Base-by-base conservation (phyloP, 495 filamentous ascomycete species). In the Cudoniella acicularis region DNA sequence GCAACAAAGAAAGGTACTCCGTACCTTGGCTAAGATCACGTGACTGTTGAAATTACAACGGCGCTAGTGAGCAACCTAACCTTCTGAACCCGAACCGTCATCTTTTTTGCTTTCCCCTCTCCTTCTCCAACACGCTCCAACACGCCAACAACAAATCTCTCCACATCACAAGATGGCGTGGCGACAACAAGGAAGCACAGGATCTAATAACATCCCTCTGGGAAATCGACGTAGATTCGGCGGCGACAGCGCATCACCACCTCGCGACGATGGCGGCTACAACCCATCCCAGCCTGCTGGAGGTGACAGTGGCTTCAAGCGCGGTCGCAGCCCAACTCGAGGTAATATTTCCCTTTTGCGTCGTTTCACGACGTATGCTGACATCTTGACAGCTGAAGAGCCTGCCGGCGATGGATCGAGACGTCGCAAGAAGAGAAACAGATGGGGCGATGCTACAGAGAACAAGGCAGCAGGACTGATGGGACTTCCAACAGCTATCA, bases 381-480 rank as follows among this genome's bases (percentile, higher is more conserved):
- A 67, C 51, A 9, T 2, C 45, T n/a, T 26, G 73, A 67, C 67
- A 68, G 66, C 69, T 62, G 77, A 86, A 21, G 76, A 75, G 13
- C 55, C 59, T 36, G 25, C 57, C 53, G 57, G 36, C 18, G 90
- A 95, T 77, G 92, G 89, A 49, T 76, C 83, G 49, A 87, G 86
- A 70, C 83, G 85, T 25, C 92, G 94, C 75, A 96, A 96, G 85
- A 98, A 96, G 85, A 85, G 91, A 66, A 98, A 96, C 76, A 89
- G 94, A 65, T 99, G 94, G 94, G 94, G 94, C 56, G 91, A 96
- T 67, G 88, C 86, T 56, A 87, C 88, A 56, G 93, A 97, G 73
- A 99, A 99, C 77, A 96, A 97, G 79, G 93, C 94, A 20, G 94
- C 92, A 57, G 94, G 94, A 59, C 80, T 98, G 54, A 97, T 98